Evolutionary conservation across 176 grass and related monocot genomes (phyloP).

Genomic region (Pharus latifolius): DNA sequence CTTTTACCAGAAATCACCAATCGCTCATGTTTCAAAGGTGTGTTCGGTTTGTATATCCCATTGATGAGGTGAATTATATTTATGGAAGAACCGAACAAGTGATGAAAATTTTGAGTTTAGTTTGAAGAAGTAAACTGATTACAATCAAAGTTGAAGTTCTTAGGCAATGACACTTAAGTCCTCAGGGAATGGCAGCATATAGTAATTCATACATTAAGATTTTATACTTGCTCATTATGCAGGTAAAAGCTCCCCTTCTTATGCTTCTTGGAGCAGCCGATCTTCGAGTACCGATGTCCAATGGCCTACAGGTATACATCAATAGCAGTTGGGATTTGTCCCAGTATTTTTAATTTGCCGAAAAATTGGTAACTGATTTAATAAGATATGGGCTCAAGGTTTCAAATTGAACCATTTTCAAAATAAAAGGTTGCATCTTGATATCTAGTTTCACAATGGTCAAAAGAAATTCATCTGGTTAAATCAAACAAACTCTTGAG

Average conservation of each 20-base stretch:
- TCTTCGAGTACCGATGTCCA: constrained; percentile 34
- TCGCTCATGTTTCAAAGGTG: constrained; percentile 73
- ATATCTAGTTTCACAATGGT: not conserved
- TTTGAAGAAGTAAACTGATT: too few relatives aligned
- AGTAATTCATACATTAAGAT: not conserved
- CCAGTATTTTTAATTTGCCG: not conserved
- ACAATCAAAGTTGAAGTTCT: too few relatives aligned
- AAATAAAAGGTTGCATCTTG: not conserved
- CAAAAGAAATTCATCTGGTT: not conserved
- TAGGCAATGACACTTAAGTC: too few relatives aligned
- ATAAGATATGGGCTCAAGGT: not conserved
- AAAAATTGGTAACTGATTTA: not conserved
- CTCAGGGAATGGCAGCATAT: too few relatives aligned
- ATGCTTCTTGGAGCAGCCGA: constrained; percentile 58
- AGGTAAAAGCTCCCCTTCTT: constrained; percentile 45
- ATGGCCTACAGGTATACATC: constrained; percentile 44
- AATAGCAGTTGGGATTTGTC: not conserved
- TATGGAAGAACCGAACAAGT: not conserved
- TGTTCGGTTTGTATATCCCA: not conserved
- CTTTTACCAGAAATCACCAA: constrained; percentile 68
- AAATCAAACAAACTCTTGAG: not conserved
- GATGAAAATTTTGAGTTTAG: too few relatives aligned
- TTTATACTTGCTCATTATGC: not conserved
- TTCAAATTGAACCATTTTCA: too few relatives aligned
- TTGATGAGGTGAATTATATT: not conserved